A percentile compares a stretch with the other conserved stretches of the same genome.
phyloP scores from a whole-genome alignment of 129 eudicot species.

The Deinandra increscens region DNA sequence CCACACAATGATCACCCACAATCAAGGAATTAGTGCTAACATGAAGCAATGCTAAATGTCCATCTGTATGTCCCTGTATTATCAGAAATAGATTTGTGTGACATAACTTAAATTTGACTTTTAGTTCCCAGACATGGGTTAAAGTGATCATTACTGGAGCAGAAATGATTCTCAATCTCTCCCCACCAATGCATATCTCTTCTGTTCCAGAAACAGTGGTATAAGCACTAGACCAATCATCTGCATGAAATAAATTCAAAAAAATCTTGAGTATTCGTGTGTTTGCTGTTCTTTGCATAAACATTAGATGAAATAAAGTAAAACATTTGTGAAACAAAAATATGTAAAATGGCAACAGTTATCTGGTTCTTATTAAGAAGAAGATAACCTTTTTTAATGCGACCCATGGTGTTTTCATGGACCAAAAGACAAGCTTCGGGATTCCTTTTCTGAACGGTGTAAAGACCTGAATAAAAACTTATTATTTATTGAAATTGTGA shows the following conservation, averaged over 20 bases:
- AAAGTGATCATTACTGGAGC: conserved; percentile 61
- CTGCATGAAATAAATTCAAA: conserved; percentile 36
- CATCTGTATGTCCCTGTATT: conserved; percentile 93
- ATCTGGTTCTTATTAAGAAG: not conserved
- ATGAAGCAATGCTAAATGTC: conserved; percentile 89
- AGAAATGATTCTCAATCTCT: conserved; percentile 58
- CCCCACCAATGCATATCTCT: conserved; percentile 82
- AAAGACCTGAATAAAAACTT: conserved; percentile 62
- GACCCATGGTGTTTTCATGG: conserved; percentile 71
- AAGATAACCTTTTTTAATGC: conserved; percentile 60
- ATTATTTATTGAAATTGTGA: not conserved
- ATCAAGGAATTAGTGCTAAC: conserved; percentile 71
- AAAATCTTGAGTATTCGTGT: not conserved
- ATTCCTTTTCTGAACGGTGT: conserved; percentile 69
- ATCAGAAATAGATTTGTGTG: conserved; percentile 8
- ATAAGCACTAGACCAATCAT: conserved; percentile 69
- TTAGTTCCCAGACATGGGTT: not conserved
- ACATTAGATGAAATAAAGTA: not conserved
- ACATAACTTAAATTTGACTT: not conserved
- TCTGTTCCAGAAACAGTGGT: conserved; percentile 68
- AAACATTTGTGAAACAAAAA: not conserved
- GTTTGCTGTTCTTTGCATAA: not conserved
- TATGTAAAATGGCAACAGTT: not conserved
- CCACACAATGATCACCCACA: conserved; percentile 97
- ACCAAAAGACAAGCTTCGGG: conserved; percentile 85